Evolutionary conservation across 345 rosid species (phyloP), one percentile per base, ranked within the genome.

Genomic region (Euphorbia tirucalli): DNA sequence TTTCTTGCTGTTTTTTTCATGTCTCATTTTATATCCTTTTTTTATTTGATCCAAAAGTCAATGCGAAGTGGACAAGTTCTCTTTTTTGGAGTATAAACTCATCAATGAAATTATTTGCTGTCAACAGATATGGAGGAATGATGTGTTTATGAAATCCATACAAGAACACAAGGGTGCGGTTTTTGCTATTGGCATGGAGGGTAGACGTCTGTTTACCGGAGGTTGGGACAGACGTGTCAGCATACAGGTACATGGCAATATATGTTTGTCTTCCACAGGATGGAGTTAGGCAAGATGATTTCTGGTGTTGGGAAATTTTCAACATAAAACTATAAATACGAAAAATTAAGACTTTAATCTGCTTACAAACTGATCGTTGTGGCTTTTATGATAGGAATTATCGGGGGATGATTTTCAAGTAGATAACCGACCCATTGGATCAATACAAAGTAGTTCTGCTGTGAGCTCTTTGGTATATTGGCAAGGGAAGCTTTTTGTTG

Each of bases 401-500:
- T 79, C 83, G 25, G 90, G 87, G 67, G 93, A 89, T 83, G 96
- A 85, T 68, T 81, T 85, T 73, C 80, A 80, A 28, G 18, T 89
- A 64, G 89, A 92, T 30, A 77, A 77, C 56, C 75, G 77, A 73
- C 66, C 79, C 11, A 71, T 87, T 67, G 98, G 95, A 65, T 90
- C 95, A n/a, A 85, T 90, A 72, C 69, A 86, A 24, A 84, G 93
- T 66, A 74, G 74, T 64, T 89, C 97, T 44, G 93, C 85, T 31
- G 70, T 92, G 73, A 90, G 95, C 28, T 78, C 87, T 71, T 82
- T 94, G 78, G 76, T 83, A 32, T 87, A 76, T 81, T 81, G 84
- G 78, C 88, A 94, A 81, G 97, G 96, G 69, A 88, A 88, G 84
- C 90, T 94, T 76, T 90, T 86, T 79, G 91, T 81, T 2, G 98